Evolutionary conservation across 2,329 filamentous ascomycete genomes (phyloP).

Genomic region (Colletotrichum chrysophilum): DNA sequence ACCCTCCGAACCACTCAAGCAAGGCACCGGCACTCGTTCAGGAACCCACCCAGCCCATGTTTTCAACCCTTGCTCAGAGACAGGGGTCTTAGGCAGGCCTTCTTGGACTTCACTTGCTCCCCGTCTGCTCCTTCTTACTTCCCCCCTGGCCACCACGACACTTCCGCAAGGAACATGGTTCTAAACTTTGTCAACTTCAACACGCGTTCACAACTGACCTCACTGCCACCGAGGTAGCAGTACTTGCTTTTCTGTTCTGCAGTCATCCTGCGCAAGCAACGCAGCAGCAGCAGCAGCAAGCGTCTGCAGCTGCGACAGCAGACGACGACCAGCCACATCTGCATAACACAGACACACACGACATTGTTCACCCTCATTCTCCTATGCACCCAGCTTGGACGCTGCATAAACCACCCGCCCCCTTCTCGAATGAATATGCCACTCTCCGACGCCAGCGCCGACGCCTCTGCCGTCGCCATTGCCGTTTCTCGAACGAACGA

Average conservation of each 20-base stretch:
- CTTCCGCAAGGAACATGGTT: conserved; percentile 9
- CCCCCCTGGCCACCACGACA: not conserved
- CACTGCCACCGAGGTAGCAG: not conserved
- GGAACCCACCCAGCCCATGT: conserved; percentile 15
- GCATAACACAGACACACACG: not conserved
- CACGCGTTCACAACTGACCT: not conserved
- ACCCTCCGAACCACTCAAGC: conserved; percentile 14
- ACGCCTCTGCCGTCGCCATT: not conserved
- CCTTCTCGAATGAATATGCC: not conserved
- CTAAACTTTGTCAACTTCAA: not conserved
- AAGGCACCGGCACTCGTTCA: conserved; percentile 20
- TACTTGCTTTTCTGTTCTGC: not conserved
- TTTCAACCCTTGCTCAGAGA: conserved; percentile 7
- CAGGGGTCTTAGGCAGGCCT: not conserved
- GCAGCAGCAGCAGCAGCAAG: not conserved
- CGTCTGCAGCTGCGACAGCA: not conserved
- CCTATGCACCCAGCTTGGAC: not conserved
- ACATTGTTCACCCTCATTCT: not conserved
- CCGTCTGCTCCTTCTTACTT: not conserved
- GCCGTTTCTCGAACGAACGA: not conserved
- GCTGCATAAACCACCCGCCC: not conserved
- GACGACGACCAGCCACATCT: not conserved
- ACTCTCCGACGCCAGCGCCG: not conserved
- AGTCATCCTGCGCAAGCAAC: not conserved
- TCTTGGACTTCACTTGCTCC: conserved; percentile 15